A percentile compares a stretch with the other conserved stretches of the same genome.
phyloP scores from a whole-genome alignment of 164 flowering plant species.

The Aristolochia contorta region DNA sequence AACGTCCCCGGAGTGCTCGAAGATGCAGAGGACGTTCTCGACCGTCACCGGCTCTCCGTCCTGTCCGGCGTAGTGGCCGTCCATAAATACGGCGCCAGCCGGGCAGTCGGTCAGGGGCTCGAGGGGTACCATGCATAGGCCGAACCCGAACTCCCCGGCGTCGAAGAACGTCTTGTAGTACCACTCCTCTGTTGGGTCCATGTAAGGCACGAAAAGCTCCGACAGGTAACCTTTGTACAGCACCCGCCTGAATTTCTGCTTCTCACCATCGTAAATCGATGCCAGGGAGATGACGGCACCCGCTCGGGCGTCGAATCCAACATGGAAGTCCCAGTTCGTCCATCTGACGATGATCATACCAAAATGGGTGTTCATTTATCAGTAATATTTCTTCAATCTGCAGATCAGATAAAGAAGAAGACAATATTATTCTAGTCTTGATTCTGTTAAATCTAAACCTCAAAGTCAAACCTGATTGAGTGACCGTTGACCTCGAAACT shows the following conservation, averaged over 20 bases:
- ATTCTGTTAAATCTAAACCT: too few species aligned
- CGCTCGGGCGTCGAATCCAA: slow-evolving; percentile 36
- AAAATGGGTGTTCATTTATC: background rate
- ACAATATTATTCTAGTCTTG: too few species aligned
- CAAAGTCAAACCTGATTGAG: slow-evolving; percentile 24
- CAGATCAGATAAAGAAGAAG: too few species aligned
- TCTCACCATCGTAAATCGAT: slow-evolving; percentile 35
- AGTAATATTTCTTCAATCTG: too few species aligned
- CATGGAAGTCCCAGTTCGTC: slow-evolving; percentile 60
- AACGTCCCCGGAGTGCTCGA: slow-evolving; percentile 35
- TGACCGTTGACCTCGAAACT: slow-evolving; percentile 38
- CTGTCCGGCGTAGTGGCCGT: slow-evolving; percentile 25
- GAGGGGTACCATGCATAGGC: slow-evolving; percentile 30
- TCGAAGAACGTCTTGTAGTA: slow-evolving; percentile 48
- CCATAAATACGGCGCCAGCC: slow-evolving; percentile 35
- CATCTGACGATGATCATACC: slow-evolving; percentile 31
- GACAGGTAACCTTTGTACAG: slow-evolving; percentile 48
- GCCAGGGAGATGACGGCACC: slow-evolving; percentile 53
- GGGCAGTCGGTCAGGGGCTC: slow-evolving; percentile 45
- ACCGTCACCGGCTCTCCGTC: slow-evolving; percentile 29
- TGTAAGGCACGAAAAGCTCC: slow-evolving; percentile 58
- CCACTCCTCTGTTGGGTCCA: slow-evolving; percentile 59
- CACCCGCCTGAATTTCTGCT: slow-evolving; percentile 24
- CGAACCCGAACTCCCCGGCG: slow-evolving; percentile 55
- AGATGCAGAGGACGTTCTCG: slow-evolving; percentile 35